A percentile compares a stretch with the other conserved stretches of the same genome.
Conservation (phyloP, 345 rosid species). For the Euphorbia pulcherrima region DNA sequence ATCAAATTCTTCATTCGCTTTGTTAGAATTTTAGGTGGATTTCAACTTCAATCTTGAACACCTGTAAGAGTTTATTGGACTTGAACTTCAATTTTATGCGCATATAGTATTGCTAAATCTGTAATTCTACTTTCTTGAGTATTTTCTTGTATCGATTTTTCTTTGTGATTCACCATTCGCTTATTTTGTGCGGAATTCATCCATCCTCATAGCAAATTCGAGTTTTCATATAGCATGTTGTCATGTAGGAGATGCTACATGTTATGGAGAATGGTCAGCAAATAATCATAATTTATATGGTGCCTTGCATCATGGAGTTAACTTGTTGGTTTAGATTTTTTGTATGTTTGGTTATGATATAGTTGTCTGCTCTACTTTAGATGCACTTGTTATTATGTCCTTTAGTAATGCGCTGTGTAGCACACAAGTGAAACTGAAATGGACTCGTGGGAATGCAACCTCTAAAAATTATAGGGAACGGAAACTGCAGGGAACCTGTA, state of each 20-base stretch:
- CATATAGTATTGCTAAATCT: no score
- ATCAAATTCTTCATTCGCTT: no score
- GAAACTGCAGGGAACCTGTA: no score
- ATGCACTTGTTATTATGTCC: neutral
- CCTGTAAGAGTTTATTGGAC: no score
- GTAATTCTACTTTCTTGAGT: neutral
- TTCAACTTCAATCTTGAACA: neutral
- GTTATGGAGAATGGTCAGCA: conserved; percentile 33
- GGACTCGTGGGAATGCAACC: no score
- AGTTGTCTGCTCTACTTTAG: neutral
- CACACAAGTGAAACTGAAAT: no score
- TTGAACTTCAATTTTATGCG: neutral
- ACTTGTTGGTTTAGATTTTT: neutral
- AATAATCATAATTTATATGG: conserved; percentile 17
- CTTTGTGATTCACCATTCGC: no score
- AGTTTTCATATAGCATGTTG: conserved; percentile 11
- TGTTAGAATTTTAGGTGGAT: neutral
- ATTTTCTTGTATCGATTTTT: neutral
- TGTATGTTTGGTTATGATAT: neutral
- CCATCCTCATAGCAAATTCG: conserved; percentile 3
- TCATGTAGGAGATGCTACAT: conserved; percentile 12
- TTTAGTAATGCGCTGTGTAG: no score
- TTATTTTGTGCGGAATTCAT: no score
- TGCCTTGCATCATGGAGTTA: neutral
- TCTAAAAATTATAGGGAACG: no score